Base-by-base conservation (phyloP, 106 monocot species). In the Triglochin maritima region DNA sequence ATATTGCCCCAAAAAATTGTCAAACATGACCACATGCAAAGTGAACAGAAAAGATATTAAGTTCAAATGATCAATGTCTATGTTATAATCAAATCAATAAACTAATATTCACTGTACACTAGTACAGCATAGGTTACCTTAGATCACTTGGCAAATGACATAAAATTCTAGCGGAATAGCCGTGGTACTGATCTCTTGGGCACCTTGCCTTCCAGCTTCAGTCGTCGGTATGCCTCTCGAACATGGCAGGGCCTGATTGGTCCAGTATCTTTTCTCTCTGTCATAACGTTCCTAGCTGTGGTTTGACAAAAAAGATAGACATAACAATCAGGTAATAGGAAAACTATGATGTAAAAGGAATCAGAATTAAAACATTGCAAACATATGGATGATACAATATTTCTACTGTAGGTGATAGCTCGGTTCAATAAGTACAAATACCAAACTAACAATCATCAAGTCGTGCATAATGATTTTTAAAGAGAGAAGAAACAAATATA, bases 231-330 rank as follows among this genome's bases (percentile, higher is more conserved):
- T 6, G 93, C 81, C 69, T 94, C 93, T 49, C 86, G 78, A 9
- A 86, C 79, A 69, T 94, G 93, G 67, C 86, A 94, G 42, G 93
- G 93, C 63, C 93, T 83, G 54, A 94, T 70, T 4, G 93, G 89
- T 4, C 93, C 93, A 64, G 69, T 82, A 9, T 94, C 86, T 17
- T 84, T 84, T 55, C 89, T 76, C 53, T 94, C 93, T 3, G 73
- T 73, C 93, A 89, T 89, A n/a, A 94, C 84, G n/a, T 78, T 66
- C 66, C 88, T 81, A 50, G 78, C 93, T 93, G 78, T 54, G 77
- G 75, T 49, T 17, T 16, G 49, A 17, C 3, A 48, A 49, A 48
- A 64, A 4, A 2, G 17, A 5, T 8, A 59, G 9, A 59, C 5
- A 29, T 59, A 3, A 9, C 17, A 29, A 3, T 55, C 55, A 3